phyloP scores from a whole-genome alignment of 306 rosid genomes.

The Quercus cerris region DNA sequence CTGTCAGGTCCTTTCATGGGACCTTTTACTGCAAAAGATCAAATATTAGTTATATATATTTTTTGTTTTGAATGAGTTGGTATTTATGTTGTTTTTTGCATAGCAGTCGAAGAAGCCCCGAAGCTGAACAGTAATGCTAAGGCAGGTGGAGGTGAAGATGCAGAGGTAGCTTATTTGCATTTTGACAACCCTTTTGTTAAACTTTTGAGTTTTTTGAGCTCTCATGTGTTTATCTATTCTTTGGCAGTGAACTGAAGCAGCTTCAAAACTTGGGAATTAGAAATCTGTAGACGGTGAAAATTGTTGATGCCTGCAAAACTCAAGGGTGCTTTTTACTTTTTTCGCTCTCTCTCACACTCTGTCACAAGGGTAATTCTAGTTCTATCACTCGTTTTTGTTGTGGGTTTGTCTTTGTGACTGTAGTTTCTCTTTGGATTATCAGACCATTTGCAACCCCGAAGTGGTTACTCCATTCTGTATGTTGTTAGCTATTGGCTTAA shows the following conservation, averaged over 20 bases:
- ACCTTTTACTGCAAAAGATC: neutral
- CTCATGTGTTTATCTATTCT: neutral
- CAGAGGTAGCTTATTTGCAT: constrained; percentile 39
- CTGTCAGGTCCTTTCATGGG: neutral
- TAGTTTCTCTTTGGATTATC: constrained; percentile 13
- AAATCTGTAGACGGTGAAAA: constrained; percentile 27
- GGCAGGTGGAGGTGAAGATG: constrained; percentile 40
- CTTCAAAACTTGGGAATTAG: constrained; percentile 13
- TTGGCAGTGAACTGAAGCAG: constrained; percentile 39
- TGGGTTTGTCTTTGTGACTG: constrained; percentile 1
- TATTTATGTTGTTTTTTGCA: neutral
- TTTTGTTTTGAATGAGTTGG: neutral
- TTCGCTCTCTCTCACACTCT: neutral
- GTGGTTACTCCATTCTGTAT: neutral
- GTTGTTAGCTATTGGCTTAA: neutral
- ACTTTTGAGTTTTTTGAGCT: neutral
- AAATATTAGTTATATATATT: neutral
- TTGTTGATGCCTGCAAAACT: constrained; percentile 23
- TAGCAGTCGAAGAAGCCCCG: constrained; percentile 41
- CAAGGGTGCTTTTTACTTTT: constrained; percentile 14
- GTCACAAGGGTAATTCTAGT: constrained; percentile 24
- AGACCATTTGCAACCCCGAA: constrained; percentile 6
- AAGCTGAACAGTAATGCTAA: constrained; percentile 38
- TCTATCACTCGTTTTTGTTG: constrained; percentile 9
- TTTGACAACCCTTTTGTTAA: constrained; percentile 4